Evolutionary conservation across 2,329 filamentous ascomycete species (phyloP), one percentile per base, ranked within the genome.

Genomic region (Nothophaeocryptopus gaeumannii): DNA sequence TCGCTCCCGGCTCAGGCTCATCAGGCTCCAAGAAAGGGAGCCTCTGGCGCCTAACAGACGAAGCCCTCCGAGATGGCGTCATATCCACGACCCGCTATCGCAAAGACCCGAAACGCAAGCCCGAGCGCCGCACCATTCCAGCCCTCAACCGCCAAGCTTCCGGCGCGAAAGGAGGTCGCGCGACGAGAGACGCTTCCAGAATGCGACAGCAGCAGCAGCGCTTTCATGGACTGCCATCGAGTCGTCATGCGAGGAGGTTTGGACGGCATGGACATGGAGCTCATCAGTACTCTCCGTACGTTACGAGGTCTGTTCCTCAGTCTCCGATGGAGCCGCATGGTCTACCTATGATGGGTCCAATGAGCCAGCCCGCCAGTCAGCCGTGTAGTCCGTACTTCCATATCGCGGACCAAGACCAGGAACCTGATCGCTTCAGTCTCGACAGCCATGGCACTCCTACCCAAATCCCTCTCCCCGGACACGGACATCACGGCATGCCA

Each of bases 31-130:
- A 86, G 63, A 90, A 86, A 65, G 80, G 81, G 2, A 84, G 80
- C 41, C 81, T 86, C 67, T 97, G 92, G 92, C 79, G 83, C 37
- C 74, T 97, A 20, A 84, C 84, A 32, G 74, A 82, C 1, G 83
- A 85, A 67, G 88, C 89, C 0, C 72, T 89, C 30, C 70, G 71
- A 14, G 72, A 85, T 16, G 88, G 88, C 20, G 87, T 96, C 42
- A 83, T 90, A 69, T 92, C 89, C 51, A 97, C 92, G 0, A 96
- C 92, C 0, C 71, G 74, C 33, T 78, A 75, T 58, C 71, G 75
- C 53, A 76, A 77, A 60, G 65, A 70, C 30, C 70, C 72, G 31
- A 72, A 74, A 58, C 74, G 72, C 57, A 72, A 72, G 30, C 58
- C 56, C 2, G 53, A 58, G 15, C 58, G 60, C 5, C 59, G 59